Base-by-base conservation (phyloP, 2,329 filamentous ascomycete species). In the Seiridium cupressi region DNA sequence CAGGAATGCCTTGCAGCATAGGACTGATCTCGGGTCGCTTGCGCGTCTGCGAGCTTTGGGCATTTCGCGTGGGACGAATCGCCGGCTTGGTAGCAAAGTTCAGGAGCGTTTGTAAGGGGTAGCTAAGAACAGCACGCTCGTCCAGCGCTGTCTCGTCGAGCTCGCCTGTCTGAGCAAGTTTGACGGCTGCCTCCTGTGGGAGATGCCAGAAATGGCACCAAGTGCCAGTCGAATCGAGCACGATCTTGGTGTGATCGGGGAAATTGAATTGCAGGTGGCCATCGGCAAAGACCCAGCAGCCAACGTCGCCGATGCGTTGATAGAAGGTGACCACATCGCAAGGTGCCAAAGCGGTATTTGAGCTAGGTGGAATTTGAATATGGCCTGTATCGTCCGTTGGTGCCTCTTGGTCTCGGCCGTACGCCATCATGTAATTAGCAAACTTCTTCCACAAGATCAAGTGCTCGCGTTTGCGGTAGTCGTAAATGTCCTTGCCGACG, bases 251-350 rank as follows among this genome's bases (percentile, higher is more conserved):
- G 73, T 95, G 91, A 66, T 95, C 91, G 2, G 91, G 91, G 73
- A 95, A 95, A 76, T 95, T 94, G 76, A 94, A 91, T 84, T 92
- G 90, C 65, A 93, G 82, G 68, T 91, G 90, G 2, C 91, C 91
- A 70, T 94, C 90, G 59, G 84, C 85, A 68, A 94, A 94, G 55
- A 88, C 87, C 90, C 90, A 93, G 74, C 91, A 89, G 13, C 90
- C 90, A 36, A 93, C 90, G 68, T 91, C 90, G 48, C 91, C 90
- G 62, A 92, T 89, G 53, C 91, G 83, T 76, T 94, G 91, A 71
- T 93, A 94, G 66, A 93, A 93, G 1, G 88, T 90, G 49, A 93
- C 89, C 55, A 93, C 77, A 64, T 88, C 85, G 44, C 79, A 76
- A 44, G 78, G 73, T 38, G 84, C 71, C 68, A 77, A 78, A 5